Percentiles rank a stretch among this genome's conserved stretches.
These are phyloP conservation scores for Mycosarcoma maydis DNA, from an alignment of 1,284 basidiomycete species.

Conservation along the genomic window DNA sequence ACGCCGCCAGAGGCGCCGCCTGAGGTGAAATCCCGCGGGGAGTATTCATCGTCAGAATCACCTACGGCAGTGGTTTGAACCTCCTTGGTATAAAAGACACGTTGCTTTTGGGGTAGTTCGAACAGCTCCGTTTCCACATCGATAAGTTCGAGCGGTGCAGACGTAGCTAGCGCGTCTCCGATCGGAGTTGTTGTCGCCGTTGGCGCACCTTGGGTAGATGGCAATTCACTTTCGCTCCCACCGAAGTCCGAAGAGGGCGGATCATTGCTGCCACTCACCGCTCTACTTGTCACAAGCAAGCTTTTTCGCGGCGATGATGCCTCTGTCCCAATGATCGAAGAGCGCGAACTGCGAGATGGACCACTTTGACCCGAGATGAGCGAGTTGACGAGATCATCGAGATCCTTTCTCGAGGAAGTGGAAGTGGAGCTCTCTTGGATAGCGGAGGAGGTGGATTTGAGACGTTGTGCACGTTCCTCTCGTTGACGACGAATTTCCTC, in stretches of 20 bases:
- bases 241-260: conserved; percentile 42
- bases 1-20: conserved; percentile 72
- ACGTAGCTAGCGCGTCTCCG: neutral
- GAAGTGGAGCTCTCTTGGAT: conserved; percentile 6
- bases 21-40: conserved; percentile 69
- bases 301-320: conserved; percentile 32
- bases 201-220: conserved; percentile 20
- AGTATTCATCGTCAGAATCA: conserved; percentile 70
- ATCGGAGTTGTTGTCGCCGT: conserved; percentile 1
- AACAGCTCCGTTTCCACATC: conserved; percentile 82
- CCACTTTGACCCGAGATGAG: conserved; percentile 34
- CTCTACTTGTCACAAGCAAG: conserved; percentile 4
- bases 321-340: conserved; percentile 11
- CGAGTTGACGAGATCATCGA: conserved; percentile 62
- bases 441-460: conserved; percentile 28
- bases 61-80: conserved; percentile 72
- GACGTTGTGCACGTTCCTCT: conserved; percentile 71
- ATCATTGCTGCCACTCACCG: conserved; percentile 8
- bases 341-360: conserved; percentile 8
- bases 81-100: conserved; percentile 92
- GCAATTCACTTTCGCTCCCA: conserved; percentile 36
- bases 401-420: conserved; percentile 45
- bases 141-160: conserved; percentile 75
- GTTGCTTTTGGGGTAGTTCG: conserved; percentile 83
- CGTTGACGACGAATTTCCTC: conserved; percentile 81